These are phyloP conservation scores for Termitomyces sp. DNA, from an alignment of 768 basidiomycete species.

Conservation along the genomic window DNA sequence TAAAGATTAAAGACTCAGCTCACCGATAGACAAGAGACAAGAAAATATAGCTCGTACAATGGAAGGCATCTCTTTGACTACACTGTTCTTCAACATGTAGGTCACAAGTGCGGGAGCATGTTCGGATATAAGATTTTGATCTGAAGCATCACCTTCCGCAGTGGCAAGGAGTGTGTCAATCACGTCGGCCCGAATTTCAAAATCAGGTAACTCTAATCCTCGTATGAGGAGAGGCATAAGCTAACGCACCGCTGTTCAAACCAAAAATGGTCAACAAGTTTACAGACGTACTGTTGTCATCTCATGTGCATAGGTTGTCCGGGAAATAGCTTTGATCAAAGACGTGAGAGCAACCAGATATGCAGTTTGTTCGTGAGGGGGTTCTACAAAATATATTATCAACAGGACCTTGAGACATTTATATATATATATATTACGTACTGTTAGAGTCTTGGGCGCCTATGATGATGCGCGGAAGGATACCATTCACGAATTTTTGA, in stretches of 20 bases:
- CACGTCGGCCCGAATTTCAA: conserved; percentile 71
- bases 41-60: conserved; percentile 37
- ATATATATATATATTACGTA: conserved; percentile 28
- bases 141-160: conserved; percentile 53
- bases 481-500: conserved; percentile 69
- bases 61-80: conserved; percentile 47
- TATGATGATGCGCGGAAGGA: conserved; percentile 72
- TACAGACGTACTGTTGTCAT: conserved; percentile 51
- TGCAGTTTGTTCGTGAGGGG: conserved; percentile 49
- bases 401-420: background rate
- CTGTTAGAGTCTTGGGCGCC: conserved; percentile 58
- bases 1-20: background rate
- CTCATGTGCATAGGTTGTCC: conserved; percentile 66
- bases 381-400: conserved; percentile 8
- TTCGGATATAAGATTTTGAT: conserved; percentile 51
- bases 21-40: background rate
- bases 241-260: conserved; percentile 34
- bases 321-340: conserved; percentile 77
- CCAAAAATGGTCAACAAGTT: background rate
- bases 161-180: conserved; percentile 77
- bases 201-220: conserved; percentile 75
- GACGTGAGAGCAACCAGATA: conserved; percentile 83
- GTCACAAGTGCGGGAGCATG: conserved; percentile 71
- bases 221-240: conserved; percentile 86
- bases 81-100: conserved; percentile 67